Conservation (phyloP, 495 filamentous ascomycete species). For the Umbilicaria muhlenbergii region DNA sequence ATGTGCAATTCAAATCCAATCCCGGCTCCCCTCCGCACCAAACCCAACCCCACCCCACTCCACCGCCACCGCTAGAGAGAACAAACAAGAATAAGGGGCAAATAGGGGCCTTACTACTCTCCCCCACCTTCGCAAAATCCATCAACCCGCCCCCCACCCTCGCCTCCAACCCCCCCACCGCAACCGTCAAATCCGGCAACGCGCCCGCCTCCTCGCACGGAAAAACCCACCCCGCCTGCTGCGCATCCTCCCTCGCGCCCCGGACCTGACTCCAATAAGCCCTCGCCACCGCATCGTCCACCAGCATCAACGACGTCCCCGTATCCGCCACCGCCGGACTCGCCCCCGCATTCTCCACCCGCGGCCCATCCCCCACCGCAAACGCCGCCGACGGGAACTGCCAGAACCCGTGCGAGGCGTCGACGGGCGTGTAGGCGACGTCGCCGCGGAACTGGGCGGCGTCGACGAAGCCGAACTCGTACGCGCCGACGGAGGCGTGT, state of each 20-base stretch:
- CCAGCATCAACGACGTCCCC: slow-evolving; percentile 57
- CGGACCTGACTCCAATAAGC: slow-evolving; percentile 48
- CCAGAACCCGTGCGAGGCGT: slow-evolving; percentile 59
- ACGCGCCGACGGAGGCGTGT: slow-evolving; percentile 43
- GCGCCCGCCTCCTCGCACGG: slow-evolving; percentile 43
- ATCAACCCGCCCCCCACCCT: slow-evolving; percentile 50
- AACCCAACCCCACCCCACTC: not conserved
- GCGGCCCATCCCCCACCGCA: slow-evolving; percentile 29
- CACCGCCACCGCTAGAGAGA: slow-evolving; percentile 6
- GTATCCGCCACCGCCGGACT: slow-evolving; percentile 54
- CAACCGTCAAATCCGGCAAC: slow-evolving; percentile 52
- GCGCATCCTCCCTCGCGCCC: slow-evolving; percentile 30
- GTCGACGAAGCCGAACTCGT: slow-evolving; percentile 67
- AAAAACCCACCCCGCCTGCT: slow-evolving; percentile 47
- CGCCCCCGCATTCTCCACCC: slow-evolving; percentile 20
- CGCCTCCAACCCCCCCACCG: slow-evolving; percentile 45
- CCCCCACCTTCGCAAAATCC: slow-evolving; percentile 44
- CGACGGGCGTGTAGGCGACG: slow-evolving; percentile 47
- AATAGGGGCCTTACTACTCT: slow-evolving; percentile 24
- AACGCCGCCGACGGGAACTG: slow-evolving; percentile 46
- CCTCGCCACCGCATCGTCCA: slow-evolving; percentile 40
- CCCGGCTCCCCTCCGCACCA: slow-evolving; percentile 2
- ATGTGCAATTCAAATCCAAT: no score
- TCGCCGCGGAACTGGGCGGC: slow-evolving; percentile 43
- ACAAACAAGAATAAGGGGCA: not conserved